A percentile compares a stretch with the other conserved stretches of the same genome.
phyloP scores from a whole-genome alignment of 2,329 filamentous ascomycete species.

The Aureobasidium sp. region DNA sequence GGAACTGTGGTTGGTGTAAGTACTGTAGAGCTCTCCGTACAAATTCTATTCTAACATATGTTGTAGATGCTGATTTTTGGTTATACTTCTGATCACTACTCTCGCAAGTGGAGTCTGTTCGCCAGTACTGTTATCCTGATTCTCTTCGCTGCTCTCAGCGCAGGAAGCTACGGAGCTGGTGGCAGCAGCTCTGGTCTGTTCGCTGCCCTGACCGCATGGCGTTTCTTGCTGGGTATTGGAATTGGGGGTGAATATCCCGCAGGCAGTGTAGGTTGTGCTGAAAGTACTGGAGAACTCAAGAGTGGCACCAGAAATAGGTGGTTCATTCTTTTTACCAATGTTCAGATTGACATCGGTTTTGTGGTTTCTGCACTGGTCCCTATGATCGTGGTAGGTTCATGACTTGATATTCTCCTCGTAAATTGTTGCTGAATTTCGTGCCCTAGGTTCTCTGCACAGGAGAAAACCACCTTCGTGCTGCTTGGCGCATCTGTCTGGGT shows the following conservation, averaged over 20 bases:
- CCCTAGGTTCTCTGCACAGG: slow-evolving; percentile 44
- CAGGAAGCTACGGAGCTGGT: slow-evolving; percentile 68
- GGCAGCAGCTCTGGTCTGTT: slow-evolving; percentile 66
- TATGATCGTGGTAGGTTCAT: slow-evolving; percentile 48
- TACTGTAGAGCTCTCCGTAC: neutral
- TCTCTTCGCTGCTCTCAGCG: slow-evolving; percentile 71
- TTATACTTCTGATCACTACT: slow-evolving; percentile 75
- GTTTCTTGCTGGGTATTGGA: slow-evolving; percentile 63
- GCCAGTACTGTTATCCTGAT: slow-evolving; percentile 77
- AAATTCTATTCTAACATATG: slow-evolving; percentile 28
- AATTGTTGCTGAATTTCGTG: too few relatives aligned
- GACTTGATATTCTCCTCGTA: slow-evolving; percentile 8
- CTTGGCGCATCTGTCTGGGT: slow-evolving; percentile 77
- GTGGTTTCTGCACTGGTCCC: slow-evolving; percentile 74
- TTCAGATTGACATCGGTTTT: slow-evolving; percentile 80
- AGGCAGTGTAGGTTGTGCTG: slow-evolving; percentile 75
- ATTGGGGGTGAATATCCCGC: slow-evolving; percentile 64
- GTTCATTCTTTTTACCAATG: slow-evolving; percentile 77
- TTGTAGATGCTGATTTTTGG: slow-evolving; percentile 62
- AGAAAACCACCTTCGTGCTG: slow-evolving; percentile 59
- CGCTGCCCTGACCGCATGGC: slow-evolving; percentile 70
- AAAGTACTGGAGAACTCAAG: slow-evolving; percentile 77
- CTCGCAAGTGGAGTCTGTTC: slow-evolving; percentile 73
- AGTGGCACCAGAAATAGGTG: slow-evolving; percentile 75
- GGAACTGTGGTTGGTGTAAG: slow-evolving; percentile 61